Evolutionary conservation across 2,329 filamentous ascomycete species (phyloP), one percentile per base, ranked within the genome.

Genomic region (Calonectria crousiana): DNA sequence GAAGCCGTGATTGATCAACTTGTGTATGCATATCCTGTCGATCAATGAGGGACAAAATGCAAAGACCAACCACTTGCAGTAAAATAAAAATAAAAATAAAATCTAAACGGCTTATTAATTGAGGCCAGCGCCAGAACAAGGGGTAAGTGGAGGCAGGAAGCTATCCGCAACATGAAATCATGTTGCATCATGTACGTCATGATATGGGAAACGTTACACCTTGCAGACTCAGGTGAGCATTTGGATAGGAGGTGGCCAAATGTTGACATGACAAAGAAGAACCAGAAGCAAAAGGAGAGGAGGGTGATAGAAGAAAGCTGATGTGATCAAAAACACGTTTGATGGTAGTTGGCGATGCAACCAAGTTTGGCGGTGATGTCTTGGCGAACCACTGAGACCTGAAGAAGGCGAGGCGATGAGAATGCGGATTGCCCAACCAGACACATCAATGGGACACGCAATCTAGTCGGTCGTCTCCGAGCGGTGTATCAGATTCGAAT

Each of bases 181-280:
- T 28, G 20, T 41, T 60, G 34, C n/a, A n/a, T 60, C 34, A 60
- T 47, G 18, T 66, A 52, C 52, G 51, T 69, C 71, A 73, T 73
- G 58, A 23, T 53, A 49, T 30, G 32, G 58, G 52, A 53, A 67
- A 60, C 13, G 56, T 60, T 60, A 8, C 56, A 60, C 34, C 30
- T 26, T 18, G 65, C 49, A 56, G 32, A 28, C 20, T 44, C 3
- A 47, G 26, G 60, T 26, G 32, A 16, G 41, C 18, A 28, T 58
- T 11, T 4, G 18, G 16, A 41, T 49, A 49, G 38, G 38, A 38
- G 51, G 67, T 51, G 60, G 67, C 41, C 41, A 58, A 34, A 34
- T 23, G 30, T 20, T 18, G 41, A 26, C n/a, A 34, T 51, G 53
- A n/a, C 11, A 38, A 51, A 69, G 47, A n/a, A 51, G 14, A 20